Evolutionary conservation across 148 eudicot species (phyloP).

Genomic region (Rheum nobile): DNA sequence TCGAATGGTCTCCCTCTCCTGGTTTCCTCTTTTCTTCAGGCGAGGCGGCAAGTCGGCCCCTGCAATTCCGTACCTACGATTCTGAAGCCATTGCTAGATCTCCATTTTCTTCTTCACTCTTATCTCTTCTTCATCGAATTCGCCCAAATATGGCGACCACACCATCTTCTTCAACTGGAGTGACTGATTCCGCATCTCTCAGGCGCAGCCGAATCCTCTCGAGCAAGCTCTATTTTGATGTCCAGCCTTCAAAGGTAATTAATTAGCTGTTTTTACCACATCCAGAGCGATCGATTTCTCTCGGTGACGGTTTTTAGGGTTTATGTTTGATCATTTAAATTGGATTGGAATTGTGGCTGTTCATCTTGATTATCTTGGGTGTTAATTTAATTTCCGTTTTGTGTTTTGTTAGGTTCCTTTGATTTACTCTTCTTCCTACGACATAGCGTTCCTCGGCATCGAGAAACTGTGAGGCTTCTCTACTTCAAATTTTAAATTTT

Average conservation of each 20-base stretch:
- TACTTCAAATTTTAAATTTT: not conserved
- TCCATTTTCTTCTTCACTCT: not conserved
- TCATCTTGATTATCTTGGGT: not conserved
- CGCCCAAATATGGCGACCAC: conserved; percentile 19
- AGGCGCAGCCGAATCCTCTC: conserved; percentile 63
- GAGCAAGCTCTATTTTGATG: conserved; percentile 76
- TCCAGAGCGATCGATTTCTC: not conserved
- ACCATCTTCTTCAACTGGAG: conserved; percentile 11
- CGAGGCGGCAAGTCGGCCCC: not conserved
- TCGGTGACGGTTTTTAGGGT: conserved; percentile 1
- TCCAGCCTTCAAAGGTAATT: conserved; percentile 54
- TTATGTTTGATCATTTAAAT: not conserved
- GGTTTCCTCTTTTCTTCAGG: not conserved
- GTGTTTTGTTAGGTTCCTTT: conserved; percentile 49
- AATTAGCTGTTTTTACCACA: not conserved
- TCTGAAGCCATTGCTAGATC: not conserved
- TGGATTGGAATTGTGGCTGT: not conserved
- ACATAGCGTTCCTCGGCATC: conserved; percentile 72
- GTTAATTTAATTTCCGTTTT: not conserved
- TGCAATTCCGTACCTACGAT: not conserved
- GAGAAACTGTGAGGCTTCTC: conserved; percentile 60
- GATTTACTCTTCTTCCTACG: conserved; percentile 69
- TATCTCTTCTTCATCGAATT: not conserved
- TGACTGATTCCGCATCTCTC: conserved; percentile 21
- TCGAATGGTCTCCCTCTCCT: too few relatives aligned